Evolutionary conservation across 805 yeast genomes (phyloP).

Genomic region (Maudiozyma barnettii): DNA sequence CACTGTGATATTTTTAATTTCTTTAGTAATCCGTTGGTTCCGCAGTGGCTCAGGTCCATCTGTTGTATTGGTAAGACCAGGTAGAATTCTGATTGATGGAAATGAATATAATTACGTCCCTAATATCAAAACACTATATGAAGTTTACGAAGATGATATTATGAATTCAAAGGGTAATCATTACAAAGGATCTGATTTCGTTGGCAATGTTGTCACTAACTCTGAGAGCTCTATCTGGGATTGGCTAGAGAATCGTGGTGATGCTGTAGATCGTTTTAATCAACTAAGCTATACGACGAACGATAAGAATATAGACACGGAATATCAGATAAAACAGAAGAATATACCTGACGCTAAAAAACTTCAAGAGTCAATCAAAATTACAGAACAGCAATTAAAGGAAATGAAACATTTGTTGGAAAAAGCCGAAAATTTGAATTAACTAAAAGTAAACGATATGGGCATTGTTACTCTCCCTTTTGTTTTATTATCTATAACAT

Average conservation of each 20-base stretch:
- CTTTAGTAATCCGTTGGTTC: slow-evolving; percentile 7
- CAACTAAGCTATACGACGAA: background rate
- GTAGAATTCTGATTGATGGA: slow-evolving; percentile 29
- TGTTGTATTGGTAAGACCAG: slow-evolving; percentile 17
- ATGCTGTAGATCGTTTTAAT: background rate
- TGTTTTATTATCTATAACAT: too few relatives aligned
- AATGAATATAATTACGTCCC: slow-evolving; percentile 34
- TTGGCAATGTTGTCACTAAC: slow-evolving; percentile 27
- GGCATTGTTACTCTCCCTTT: too few relatives aligned
- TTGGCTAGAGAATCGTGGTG: slow-evolving; percentile 48
- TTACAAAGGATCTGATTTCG: slow-evolving; percentile 7
- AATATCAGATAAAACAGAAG: background rate
- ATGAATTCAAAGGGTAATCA: slow-evolving; percentile 6
- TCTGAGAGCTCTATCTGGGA: slow-evolving; percentile 63
- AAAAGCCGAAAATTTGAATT: slow-evolving; percentile 1
- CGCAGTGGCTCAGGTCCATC: slow-evolving; percentile 3
- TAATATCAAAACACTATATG: slow-evolving; percentile 31
- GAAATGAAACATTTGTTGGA: slow-evolving; percentile 18
- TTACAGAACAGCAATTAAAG: slow-evolving; percentile 23
- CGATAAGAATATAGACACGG: background rate
- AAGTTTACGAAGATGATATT: slow-evolving; percentile 25
- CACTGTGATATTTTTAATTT: slow-evolving; percentile 5
- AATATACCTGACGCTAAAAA: background rate
- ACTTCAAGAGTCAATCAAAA: slow-evolving; percentile 21
- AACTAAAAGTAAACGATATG: background rate